phyloP scores from a whole-genome alignment of 2,329 filamentous ascomycete species.

The Aspergillus vadensis region DNA sequence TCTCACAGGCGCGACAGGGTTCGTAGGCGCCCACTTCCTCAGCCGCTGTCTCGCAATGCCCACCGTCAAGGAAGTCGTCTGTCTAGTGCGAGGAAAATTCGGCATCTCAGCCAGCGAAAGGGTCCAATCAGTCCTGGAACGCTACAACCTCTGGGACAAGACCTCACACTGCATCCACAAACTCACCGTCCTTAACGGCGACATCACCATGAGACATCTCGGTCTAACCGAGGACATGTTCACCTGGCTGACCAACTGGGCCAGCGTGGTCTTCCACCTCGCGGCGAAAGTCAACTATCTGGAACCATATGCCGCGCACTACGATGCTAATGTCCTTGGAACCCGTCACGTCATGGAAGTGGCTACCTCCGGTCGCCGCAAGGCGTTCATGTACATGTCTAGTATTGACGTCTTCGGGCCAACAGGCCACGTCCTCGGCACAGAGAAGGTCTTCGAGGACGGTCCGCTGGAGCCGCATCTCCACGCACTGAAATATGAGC shows the following conservation, averaged over 20 bases:
- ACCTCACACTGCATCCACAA: conserved; percentile 7
- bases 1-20: conserved; percentile 81
- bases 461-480: conserved; percentile 16
- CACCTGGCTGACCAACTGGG: conserved; percentile 61
- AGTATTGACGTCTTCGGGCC: conserved; percentile 19
- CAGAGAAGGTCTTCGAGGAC: conserved; percentile 11
- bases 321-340: conserved; percentile 68
- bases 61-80: conserved; percentile 60
- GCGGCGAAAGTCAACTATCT: conserved; percentile 75
- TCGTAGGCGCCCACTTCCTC: conserved; percentile 76
- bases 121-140: conserved; percentile 55
- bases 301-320: conserved; percentile 67
- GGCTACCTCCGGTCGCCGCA: conserved; percentile 52
- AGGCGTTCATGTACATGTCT: conserved; percentile 21
- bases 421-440: conserved; percentile 13
- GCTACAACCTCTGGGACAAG: conserved; percentile 34
- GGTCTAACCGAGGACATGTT: conserved; percentile 65
- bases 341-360: conserved; percentile 71
- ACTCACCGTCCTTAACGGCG: conserved; percentile 50
- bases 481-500: conserved; percentile 53
- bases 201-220: conserved; percentile 67
- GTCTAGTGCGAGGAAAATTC: conserved; percentile 68
- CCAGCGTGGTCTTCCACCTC: conserved; percentile 73
- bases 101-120: conserved; percentile 20
- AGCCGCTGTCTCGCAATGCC: conserved; percentile 64